A percentile compares a stretch with the other conserved stretches of the same genome.
These are phyloP conservation scores for Esteya vermicola DNA, from an alignment of 2,329 filamentous ascomycete genomes.

Conservation along the genomic window DNA sequence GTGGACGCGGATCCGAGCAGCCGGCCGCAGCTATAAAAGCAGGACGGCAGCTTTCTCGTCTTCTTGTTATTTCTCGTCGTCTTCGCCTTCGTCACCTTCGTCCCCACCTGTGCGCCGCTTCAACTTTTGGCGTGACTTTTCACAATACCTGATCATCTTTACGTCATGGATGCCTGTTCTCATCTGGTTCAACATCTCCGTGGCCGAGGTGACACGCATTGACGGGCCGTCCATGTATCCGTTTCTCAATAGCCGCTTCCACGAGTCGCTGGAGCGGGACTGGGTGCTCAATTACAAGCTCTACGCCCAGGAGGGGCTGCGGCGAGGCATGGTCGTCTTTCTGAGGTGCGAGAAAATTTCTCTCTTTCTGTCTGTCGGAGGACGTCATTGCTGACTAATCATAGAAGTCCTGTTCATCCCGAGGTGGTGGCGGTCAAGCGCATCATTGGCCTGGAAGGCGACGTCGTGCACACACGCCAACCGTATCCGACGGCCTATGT, in stretches of 20 bases:
- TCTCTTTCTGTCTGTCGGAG: neutral
- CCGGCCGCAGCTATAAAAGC: neutral
- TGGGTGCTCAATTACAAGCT: slow-evolving; percentile 45
- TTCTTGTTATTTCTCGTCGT: too few relatives aligned
- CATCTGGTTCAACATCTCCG: slow-evolving; percentile 45
- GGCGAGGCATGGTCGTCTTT: slow-evolving; percentile 62
- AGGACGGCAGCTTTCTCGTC: neutral
- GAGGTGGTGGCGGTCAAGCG: slow-evolving; percentile 65
- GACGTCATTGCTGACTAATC: neutral
- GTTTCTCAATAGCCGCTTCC: slow-evolving; percentile 53
- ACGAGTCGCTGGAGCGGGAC: slow-evolving; percentile 39
- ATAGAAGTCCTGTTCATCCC: slow-evolving; percentile 57
- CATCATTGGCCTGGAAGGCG: slow-evolving; percentile 67
- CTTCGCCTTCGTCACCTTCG: too few relatives aligned
- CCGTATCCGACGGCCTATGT: slow-evolving; percentile 43
- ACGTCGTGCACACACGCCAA: slow-evolving; percentile 52
- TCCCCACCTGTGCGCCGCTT: too few relatives aligned
- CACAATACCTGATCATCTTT: slow-evolving; percentile 34
- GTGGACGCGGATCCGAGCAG: slow-evolving; percentile 6
- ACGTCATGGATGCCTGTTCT: slow-evolving; percentile 48
- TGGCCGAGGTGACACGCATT: slow-evolving; percentile 43
- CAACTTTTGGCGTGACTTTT: slow-evolving; percentile 21
- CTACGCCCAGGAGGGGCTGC: slow-evolving; percentile 40
- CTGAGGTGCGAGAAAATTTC: slow-evolving; percentile 36
- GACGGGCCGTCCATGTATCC: slow-evolving; percentile 62